phyloP scores from a whole-genome alignment of 2,329 filamentous ascomycete genomes.

The Fusarium sp. region DNA sequence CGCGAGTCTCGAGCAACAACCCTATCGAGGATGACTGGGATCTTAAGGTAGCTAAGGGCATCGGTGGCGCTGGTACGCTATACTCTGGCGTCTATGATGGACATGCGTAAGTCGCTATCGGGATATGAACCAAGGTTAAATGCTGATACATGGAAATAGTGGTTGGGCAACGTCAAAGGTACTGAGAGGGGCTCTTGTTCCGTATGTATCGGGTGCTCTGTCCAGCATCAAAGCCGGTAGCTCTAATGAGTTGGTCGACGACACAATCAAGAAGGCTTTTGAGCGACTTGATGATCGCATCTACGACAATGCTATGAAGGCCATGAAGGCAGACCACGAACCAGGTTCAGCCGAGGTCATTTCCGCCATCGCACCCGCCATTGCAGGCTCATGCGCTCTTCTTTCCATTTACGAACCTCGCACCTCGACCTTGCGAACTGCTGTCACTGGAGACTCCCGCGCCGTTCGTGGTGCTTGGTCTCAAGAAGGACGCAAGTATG shows the following conservation, averaged over 20 bases:
- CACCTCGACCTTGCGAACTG: constrained; percentile 67
- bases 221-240: constrained; percentile 42
- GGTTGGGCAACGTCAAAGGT: constrained; percentile 57
- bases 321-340: constrained; percentile 44
- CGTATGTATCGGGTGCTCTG: constrained; percentile 54
- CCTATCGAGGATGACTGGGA: constrained; percentile 53
- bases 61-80: constrained; percentile 43
- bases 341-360: constrained; percentile 45
- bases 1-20: constrained; percentile 50
- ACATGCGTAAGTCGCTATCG: constrained; percentile 54
- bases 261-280: constrained; percentile 69
- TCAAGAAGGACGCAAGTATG: constrained; percentile 57
- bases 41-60: constrained; percentile 46
- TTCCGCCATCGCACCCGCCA: constrained; percentile 50
- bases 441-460: constrained; percentile 75
- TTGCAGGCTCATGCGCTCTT: constrained; percentile 71
- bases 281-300: constrained; percentile 68
- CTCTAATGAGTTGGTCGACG: constrained; percentile 61
- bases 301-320: constrained; percentile 51
- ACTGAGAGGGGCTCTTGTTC: constrained; percentile 56
- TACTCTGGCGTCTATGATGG: constrained; percentile 61
- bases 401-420: constrained; percentile 70
- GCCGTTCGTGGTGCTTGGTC: constrained; percentile 69
- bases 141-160: constrained; percentile 29
- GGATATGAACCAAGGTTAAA: neutral